Base-by-base conservation (phyloP, 148 eudicot species). In the Cornus florida region DNA sequence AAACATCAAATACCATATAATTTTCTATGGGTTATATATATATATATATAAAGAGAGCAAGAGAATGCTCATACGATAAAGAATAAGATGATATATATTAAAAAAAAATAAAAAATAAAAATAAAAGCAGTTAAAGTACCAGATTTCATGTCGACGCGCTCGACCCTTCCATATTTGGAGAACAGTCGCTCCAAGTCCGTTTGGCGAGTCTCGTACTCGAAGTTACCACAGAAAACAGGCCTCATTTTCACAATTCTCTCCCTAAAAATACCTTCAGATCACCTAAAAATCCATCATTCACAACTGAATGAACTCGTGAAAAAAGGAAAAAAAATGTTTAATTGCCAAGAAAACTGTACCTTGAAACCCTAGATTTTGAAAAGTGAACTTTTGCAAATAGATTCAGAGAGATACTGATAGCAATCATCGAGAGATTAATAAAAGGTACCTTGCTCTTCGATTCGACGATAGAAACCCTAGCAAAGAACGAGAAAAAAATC, bases 111-210 rank as follows among this genome's bases (percentile, higher is more conserved):
- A 28, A 28, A 28, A 28, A 28, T 0, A 28, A 28, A 28, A 28
- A 28, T 11, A 2, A 12, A 53, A 53, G 19, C 17, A 53, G 17
- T 11, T 53, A 62, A 20, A 62, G 20, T 92, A 95, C 99, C 97
- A 83, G 91, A 85, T 93, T 93, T 95, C 90, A 95, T 89, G 81
- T 95, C 99, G 78, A 95, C 90, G 50, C 97, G 97, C 5, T 93
- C 97, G 80, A 95, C 88, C 74, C 87, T 77, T 71, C 99, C 97
- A 39, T 93, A 95, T 82, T 90, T 92, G 73, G 90, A 87, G 82
- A 95, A 95, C 73, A 92, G 77, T 1, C 92, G 90, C 82, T 95
- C 97, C 86, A 95, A 82, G 7, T 93, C 97, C 71, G 83, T 78
- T 74, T 95, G 97, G 32, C 97, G 94, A 70, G 99, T 92, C 16